phyloP scores from a whole-genome alignment of 306 rosid species.

The Cercis canadensis region DNA sequence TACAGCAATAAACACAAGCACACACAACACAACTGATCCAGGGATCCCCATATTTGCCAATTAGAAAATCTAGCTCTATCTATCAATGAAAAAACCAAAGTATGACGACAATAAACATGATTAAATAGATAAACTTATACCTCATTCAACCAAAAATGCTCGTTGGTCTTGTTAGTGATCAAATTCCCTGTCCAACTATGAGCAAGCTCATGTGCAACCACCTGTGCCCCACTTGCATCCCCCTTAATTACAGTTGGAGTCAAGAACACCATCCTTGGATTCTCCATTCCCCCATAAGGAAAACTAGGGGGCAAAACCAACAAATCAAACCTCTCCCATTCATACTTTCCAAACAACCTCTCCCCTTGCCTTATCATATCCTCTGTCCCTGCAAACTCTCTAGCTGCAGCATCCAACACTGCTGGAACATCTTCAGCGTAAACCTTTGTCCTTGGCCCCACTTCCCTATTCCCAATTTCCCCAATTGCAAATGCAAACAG shows the following conservation, averaged over 20 bases:
- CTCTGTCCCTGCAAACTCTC: constrained; percentile 79
- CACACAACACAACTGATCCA: too few species aligned
- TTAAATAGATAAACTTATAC: constrained; percentile 36
- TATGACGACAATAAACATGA: background rate
- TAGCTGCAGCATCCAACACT: constrained; percentile 70
- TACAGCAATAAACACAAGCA: too few species aligned
- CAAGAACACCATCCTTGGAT: constrained; percentile 92
- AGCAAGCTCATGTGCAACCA: constrained; percentile 95
- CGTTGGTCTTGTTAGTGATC: constrained; percentile 88
- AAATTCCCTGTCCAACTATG: constrained; percentile 98
- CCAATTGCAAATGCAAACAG: constrained; percentile 89
- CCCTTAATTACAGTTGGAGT: constrained; percentile 94
- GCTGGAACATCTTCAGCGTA: constrained; percentile 67
- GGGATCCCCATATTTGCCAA: too few species aligned
- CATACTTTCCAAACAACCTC: constrained; percentile 74
- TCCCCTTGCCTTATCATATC: constrained; percentile 87
- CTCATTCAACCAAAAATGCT: constrained; percentile 98
- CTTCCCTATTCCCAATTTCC: constrained; percentile 72
- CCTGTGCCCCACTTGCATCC: constrained; percentile 82
- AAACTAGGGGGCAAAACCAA: constrained; percentile 93
- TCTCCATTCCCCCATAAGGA: constrained; percentile 96
- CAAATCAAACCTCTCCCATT: constrained; percentile 90
- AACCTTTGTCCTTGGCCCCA: constrained; percentile 90
- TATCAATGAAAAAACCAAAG: too few species aligned
- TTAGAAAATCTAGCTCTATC: too few species aligned